A percentile compares a stretch with the other conserved stretches of the same genome.
Evolutionary conservation across 257 asterid species (phyloP).

Genomic region (Primulina huaijiensis): DNA sequence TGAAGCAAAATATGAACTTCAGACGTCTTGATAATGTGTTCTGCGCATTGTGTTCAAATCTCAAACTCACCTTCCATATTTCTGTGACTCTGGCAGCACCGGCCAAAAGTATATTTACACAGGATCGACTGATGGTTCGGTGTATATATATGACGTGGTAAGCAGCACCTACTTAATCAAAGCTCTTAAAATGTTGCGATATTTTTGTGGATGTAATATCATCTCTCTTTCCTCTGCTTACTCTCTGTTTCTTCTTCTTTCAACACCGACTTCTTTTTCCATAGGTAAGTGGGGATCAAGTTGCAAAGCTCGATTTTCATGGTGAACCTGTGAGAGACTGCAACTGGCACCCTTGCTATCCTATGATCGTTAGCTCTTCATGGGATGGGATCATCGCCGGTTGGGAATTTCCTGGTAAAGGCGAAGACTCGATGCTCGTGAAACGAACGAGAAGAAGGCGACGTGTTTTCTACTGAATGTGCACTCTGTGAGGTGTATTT

Average conservation of each 20-base stretch:
- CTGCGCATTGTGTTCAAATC: neutral
- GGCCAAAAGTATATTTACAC: conserved; percentile 90
- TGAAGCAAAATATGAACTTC: neutral
- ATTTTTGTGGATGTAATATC: neutral
- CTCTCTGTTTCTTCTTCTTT: neutral
- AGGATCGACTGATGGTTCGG: conserved; percentile 75
- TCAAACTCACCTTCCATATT: conserved; percentile 16
- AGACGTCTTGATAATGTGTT: neutral
- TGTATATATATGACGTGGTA: conserved; percentile 84
- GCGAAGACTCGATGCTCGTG: conserved; percentile 27
- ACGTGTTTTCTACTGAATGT: conserved; percentile 30
- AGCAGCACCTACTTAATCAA: conserved; percentile 6
- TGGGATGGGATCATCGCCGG: conserved; percentile 83
- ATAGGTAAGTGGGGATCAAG: conserved; percentile 66
- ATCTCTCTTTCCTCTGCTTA: neutral
- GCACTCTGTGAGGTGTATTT: neutral
- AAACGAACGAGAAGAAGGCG: conserved; percentile 43
- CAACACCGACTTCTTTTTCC: conserved; percentile 1
- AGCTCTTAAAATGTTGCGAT: neutral
- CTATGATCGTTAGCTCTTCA: conserved; percentile 74
- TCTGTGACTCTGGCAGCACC: conserved; percentile 58
- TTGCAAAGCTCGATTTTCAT: conserved; percentile 70
- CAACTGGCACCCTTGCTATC: conserved; percentile 89
- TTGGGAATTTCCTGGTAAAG: conserved; percentile 75
- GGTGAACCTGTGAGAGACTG: conserved; percentile 80